These are phyloP conservation scores for Blastobotrys serpentis DNA, from an alignment of 1,139 yeast genomes.

Conservation along the genomic window DNA sequence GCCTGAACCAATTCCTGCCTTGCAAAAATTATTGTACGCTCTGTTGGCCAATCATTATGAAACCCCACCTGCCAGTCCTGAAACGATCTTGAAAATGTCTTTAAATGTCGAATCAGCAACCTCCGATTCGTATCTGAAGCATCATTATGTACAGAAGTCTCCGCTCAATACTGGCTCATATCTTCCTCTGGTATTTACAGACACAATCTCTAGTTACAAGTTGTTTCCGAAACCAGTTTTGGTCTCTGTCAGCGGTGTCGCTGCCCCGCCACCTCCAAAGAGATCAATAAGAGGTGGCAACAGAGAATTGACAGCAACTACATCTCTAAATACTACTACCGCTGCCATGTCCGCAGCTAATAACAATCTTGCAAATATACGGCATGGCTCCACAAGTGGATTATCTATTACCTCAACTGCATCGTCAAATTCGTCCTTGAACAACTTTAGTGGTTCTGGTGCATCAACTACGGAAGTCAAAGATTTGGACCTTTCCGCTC, in stretches of 20 bases:
- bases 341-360: constrained; percentile 4
- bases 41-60: constrained; percentile 37
- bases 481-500: constrained; percentile 40
- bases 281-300: constrained; percentile 9
- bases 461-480: constrained; percentile 38
- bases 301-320: neutral
- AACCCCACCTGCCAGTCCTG: constrained; percentile 24
- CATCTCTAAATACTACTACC: neutral
- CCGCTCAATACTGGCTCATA: constrained; percentile 57
- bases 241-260: constrained; percentile 34
- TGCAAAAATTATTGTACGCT: constrained; percentile 40
- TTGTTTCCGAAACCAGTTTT: constrained; percentile 53
- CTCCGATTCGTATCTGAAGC: constrained; percentile 44
- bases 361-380: constrained; percentile 9
- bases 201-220: constrained; percentile 51
- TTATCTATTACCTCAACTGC: constrained; percentile 12
- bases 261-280: constrained; percentile 12
- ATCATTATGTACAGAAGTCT: constrained; percentile 46
- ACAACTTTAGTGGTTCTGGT: constrained; percentile 7
- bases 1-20: constrained; percentile 34
- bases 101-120: constrained; percentile 47
- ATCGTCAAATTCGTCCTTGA: constrained; percentile 16
- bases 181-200: constrained; percentile 61
- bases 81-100: constrained; percentile 43
- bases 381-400: constrained; percentile 18